Evolutionary conservation across 768 basidiomycete species (phyloP).

Genomic region (Lactarius tabidus): DNA sequence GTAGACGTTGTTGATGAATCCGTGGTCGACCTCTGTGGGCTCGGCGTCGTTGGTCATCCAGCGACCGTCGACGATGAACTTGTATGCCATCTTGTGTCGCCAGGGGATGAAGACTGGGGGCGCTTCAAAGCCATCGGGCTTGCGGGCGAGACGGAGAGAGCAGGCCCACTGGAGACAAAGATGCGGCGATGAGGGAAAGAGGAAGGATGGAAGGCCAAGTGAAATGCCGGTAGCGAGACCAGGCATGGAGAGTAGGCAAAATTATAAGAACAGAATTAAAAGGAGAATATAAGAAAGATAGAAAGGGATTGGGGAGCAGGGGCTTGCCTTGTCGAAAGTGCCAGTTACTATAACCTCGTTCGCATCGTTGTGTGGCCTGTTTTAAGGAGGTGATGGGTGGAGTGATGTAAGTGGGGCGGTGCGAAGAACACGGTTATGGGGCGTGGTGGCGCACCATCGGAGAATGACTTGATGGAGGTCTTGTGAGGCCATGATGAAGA

Average conservation of each 20-base stretch:
- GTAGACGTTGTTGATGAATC: conserved; percentile 35
- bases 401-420: not conserved
- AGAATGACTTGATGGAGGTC: conserved; percentile 21
- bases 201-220: conserved; percentile 25
- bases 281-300: not conserved
- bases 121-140: conserved; percentile 30
- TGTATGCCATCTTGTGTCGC: conserved; percentile 32
- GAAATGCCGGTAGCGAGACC: conserved; percentile 21
- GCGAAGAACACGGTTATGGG: conserved; percentile 14
- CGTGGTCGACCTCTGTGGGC: conserved; percentile 31
- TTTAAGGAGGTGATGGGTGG: conserved; percentile 5
- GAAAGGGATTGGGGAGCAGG: not conserved
- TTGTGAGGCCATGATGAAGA: conserved; percentile 14
- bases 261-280: not conserved
- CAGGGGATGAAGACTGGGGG: conserved; percentile 29
- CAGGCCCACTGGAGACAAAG: conserved; percentile 28
- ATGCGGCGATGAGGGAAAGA: conserved; percentile 16
- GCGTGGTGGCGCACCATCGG: conserved; percentile 22
- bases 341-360: conserved; percentile 26
- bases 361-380: conserved; percentile 25
- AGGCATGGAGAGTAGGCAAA: conserved; percentile 24
- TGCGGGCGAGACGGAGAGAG: conserved; percentile 31
- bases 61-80: conserved; percentile 36
- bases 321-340: conserved; percentile 28
- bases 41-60: conserved; percentile 32